Conservation (phyloP, 306 rosid genomes). For the Acacia acuminata region DNA sequence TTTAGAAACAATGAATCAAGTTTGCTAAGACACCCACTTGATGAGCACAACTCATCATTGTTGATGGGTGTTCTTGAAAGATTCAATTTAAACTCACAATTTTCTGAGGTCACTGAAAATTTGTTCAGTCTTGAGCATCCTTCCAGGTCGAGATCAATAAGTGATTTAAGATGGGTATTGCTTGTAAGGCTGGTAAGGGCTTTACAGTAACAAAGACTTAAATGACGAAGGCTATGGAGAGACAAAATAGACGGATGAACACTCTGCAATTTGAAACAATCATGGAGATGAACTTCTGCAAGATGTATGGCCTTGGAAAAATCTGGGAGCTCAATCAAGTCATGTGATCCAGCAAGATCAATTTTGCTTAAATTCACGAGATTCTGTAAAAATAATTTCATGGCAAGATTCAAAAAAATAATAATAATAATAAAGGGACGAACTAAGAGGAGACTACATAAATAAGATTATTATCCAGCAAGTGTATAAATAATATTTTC, state of each 20-base stretch:
- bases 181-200: neutral
- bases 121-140: neutral
- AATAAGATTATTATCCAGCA: too few relatives aligned
- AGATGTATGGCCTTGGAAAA: neutral
- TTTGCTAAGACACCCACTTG: neutral
- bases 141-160: neutral
- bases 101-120: neutral
- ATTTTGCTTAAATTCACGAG: neutral
- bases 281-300: neutral
- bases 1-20: neutral
- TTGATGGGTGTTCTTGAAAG: neutral
- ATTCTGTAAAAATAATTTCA: neutral
- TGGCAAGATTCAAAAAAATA: neutral
- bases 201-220: neutral
- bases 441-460: too few relatives aligned
- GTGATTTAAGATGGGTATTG: neutral
- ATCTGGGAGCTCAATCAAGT: neutral
- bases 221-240: neutral
- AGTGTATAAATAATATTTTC: neutral
- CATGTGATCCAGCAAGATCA: accelerated
- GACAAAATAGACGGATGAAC: neutral
- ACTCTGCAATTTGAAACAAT: neutral
- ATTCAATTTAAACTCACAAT: accelerated
- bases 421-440: too few relatives aligned
- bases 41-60: neutral